phyloP scores from a whole-genome alignment of 1,139 yeast genomes.

The Suhomyces taliae region DNA sequence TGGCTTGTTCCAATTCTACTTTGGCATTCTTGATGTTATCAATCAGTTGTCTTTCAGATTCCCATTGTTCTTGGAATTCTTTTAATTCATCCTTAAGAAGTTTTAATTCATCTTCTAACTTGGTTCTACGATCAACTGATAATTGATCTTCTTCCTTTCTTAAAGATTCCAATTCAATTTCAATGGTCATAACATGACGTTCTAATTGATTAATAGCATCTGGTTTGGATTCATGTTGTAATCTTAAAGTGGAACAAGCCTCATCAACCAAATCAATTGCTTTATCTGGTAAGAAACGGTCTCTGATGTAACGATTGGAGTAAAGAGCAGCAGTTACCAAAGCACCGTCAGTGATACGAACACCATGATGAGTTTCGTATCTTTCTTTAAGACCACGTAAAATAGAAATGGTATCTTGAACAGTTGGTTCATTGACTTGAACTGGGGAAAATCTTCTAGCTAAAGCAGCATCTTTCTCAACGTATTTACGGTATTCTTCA shows the following conservation, averaged over 20 bases:
- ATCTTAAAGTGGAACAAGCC: constrained; percentile 90
- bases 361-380: constrained; percentile 98
- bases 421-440: constrained; percentile 84
- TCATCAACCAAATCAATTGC: constrained; percentile 96
- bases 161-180: constrained; percentile 89
- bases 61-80: constrained; percentile 83
- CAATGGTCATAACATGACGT: constrained; percentile 87
- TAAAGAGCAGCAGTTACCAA: constrained; percentile 91
- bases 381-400: constrained; percentile 90
- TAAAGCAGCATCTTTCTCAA: constrained; percentile 89
- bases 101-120: constrained; percentile 64
- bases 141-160: constrained; percentile 88
- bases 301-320: constrained; percentile 88
- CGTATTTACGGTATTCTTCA: constrained; percentile 83
- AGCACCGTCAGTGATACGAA: constrained; percentile 90
- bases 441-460: constrained; percentile 94
- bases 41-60: constrained; percentile 70
- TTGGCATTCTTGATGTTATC: constrained; percentile 78
- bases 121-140: constrained; percentile 68
- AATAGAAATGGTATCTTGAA: constrained; percentile 87
- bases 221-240: constrained; percentile 96
- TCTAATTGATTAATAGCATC: constrained; percentile 90
- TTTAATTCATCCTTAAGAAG: constrained; percentile 62
- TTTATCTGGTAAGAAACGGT: constrained; percentile 89
- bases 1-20: constrained; percentile 79